Evolutionary conservation across 1,139 yeast genomes (phyloP).

Genomic region (Candida sojae): DNA sequence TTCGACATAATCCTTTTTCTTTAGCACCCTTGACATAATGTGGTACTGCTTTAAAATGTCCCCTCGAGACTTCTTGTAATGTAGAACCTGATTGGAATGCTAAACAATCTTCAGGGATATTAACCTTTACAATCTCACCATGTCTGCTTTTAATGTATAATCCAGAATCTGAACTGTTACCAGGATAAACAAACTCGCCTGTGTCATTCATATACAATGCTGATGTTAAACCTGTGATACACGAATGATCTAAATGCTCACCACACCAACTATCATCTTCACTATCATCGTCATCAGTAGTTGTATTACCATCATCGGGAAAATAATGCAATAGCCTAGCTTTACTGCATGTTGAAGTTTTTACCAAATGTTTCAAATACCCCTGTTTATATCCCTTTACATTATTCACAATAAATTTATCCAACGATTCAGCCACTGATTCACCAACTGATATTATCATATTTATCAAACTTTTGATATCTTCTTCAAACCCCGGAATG

Average conservation of each 20-base stretch:
- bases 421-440: constrained; percentile 56
- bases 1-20: constrained; percentile 40
- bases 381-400: constrained; percentile 30
- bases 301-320: constrained; percentile 22
- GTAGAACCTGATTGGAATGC: constrained; percentile 72
- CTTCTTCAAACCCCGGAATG: constrained; percentile 30
- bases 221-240: constrained; percentile 62
- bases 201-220: constrained; percentile 53
- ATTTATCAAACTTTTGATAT: constrained; percentile 41
- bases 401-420: constrained; percentile 36
- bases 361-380: constrained; percentile 48
- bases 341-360: constrained; percentile 55
- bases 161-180: constrained; percentile 37
- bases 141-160: constrained; percentile 53
- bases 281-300: constrained; percentile 4
- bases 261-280: constrained; percentile 59
- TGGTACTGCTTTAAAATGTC: constrained; percentile 59
- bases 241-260: constrained; percentile 64
- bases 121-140: constrained; percentile 50
- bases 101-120: constrained; percentile 55
- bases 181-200: constrained; percentile 42
- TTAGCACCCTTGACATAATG: constrained; percentile 54
- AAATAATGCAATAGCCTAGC: constrained; percentile 62
- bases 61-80: constrained; percentile 52
- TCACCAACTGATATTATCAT: constrained; percentile 54